phyloP scores from a whole-genome alignment of 148 eudicot species.

The Gaultheria prostrata region DNA sequence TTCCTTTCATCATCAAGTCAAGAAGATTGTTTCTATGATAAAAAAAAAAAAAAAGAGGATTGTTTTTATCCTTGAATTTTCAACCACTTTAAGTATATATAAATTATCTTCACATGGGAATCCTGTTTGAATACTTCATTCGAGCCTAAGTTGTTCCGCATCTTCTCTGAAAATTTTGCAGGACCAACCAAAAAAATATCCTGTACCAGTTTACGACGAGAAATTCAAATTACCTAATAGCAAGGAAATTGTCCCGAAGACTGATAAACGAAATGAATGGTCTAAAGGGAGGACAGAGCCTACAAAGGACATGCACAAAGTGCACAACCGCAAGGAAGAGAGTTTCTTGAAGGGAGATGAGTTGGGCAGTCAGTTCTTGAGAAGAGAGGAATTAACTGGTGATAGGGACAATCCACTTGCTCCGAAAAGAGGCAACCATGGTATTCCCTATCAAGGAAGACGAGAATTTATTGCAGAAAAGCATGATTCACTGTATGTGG shows the following conservation, averaged over 20 bases:
- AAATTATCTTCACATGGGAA: background rate
- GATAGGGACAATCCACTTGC: conserved; percentile 28
- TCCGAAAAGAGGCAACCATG: conserved; percentile 34
- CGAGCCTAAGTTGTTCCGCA: background rate
- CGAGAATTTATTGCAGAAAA: conserved; percentile 23
- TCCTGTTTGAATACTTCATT: background rate
- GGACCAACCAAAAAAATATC: conserved; percentile 35
- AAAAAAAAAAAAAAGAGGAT: background rate
- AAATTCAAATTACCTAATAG: conserved; percentile 27
- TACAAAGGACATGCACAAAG: conserved; percentile 23
- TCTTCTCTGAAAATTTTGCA: conserved; percentile 24
- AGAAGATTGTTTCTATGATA: background rate
- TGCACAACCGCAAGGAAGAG: conserved; percentile 22
- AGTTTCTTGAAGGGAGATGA: conserved; percentile 33
- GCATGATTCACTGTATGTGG: conserved; percentile 18
- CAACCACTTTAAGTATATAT: background rate
- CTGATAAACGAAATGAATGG: conserved; percentile 27
- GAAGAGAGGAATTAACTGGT: conserved; percentile 26
- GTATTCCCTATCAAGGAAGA: conserved; percentile 28
- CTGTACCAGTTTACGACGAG: conserved; percentile 23
- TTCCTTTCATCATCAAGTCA: background rate
- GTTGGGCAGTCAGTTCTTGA: conserved; percentile 22
- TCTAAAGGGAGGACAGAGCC: conserved; percentile 31
- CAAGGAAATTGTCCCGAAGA: conserved; percentile 27
- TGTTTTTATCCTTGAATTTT: background rate